Evolutionary conservation across 1,139 yeast genomes (phyloP).

Genomic region (Zygosaccharomyces pseudobailii): DNA sequence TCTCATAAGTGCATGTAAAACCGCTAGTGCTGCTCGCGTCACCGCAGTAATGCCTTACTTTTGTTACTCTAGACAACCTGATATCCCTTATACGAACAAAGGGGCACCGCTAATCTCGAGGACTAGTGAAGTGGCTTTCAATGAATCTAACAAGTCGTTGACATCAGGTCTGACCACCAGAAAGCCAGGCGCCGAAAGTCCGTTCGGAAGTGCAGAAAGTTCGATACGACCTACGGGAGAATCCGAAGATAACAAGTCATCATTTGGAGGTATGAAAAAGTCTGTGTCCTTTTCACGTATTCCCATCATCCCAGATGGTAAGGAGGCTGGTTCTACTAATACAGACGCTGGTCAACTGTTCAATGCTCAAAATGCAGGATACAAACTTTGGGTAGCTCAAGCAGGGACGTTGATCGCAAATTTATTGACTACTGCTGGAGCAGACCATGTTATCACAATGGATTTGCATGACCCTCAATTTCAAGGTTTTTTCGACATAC

Average conservation of each 20-base stretch:
- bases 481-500: slow-evolving; percentile 89
- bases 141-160: slow-evolving; percentile 41
- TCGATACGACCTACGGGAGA: slow-evolving; percentile 20
- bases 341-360: slow-evolving; percentile 30
- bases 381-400: slow-evolving; percentile 94
- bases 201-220: slow-evolving; percentile 19
- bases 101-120: slow-evolving; percentile 57
- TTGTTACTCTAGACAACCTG: slow-evolving; percentile 96
- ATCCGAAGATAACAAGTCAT: background rate
- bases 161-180: slow-evolving; percentile 18
- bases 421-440: slow-evolving; percentile 86
- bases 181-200: slow-evolving; percentile 25
- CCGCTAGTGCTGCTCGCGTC: slow-evolving; percentile 88
- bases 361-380: slow-evolving; percentile 52
- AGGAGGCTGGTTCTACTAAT: slow-evolving; percentile 20
- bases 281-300: slow-evolving; percentile 30
- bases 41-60: slow-evolving; percentile 94
- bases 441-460: slow-evolving; percentile 95
- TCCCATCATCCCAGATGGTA: slow-evolving; percentile 35
- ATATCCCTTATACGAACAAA: slow-evolving; percentile 73
- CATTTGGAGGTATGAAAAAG: slow-evolving; percentile 12
- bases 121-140: slow-evolving; percentile 45
- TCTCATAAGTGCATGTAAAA: slow-evolving; percentile 89
- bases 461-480: slow-evolving; percentile 95
- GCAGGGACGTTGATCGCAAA: slow-evolving; percentile 92